These are phyloP conservation scores for Nigrograna mackinnonii DNA, from an alignment of 2,329 filamentous ascomycete species.

Conservation along the genomic window DNA sequence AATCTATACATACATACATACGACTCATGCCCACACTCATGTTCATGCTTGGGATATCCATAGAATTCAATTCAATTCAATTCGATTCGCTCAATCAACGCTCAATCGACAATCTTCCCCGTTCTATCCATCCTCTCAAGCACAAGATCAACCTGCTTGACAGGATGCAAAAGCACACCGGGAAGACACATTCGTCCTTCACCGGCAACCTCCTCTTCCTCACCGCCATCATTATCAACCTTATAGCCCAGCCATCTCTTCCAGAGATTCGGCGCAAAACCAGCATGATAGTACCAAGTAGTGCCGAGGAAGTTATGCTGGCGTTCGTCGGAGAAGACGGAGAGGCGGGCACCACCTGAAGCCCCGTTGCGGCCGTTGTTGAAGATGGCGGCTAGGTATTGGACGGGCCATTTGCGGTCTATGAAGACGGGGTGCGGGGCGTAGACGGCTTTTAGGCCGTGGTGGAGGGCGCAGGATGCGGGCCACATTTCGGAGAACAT, in stretches of 20 bases:
- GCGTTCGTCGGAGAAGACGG: constrained; percentile 54
- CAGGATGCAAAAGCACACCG: constrained; percentile 52
- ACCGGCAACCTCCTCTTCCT: constrained; percentile 45
- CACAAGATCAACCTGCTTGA: constrained; percentile 54
- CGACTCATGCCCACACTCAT: too few relatives aligned
- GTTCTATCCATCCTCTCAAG: constrained; percentile 32
- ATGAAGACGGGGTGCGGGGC: constrained; percentile 61
- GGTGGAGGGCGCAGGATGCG: constrained; percentile 70
- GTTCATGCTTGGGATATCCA: too few relatives aligned
- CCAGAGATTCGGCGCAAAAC: constrained; percentile 58
- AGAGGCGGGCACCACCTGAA: constrained; percentile 51
- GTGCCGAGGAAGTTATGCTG: constrained; percentile 59
- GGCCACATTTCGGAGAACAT: constrained; percentile 86
- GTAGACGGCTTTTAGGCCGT: constrained; percentile 77
- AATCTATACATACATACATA: too few relatives aligned
- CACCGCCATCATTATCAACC: constrained; percentile 55
- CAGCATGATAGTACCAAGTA: constrained; percentile 59
- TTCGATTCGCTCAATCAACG: neutral
- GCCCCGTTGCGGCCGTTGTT: constrained; percentile 59
- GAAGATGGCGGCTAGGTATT: constrained; percentile 58
- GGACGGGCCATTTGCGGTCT: constrained; percentile 59
- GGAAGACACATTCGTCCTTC: constrained; percentile 56
- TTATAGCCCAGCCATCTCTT: constrained; percentile 59
- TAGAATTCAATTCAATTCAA: neutral
- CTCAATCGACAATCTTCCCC: neutral